phyloP scores from a whole-genome alignment of 306 rosid species.

The Macrotyloma uniflorum region DNA sequence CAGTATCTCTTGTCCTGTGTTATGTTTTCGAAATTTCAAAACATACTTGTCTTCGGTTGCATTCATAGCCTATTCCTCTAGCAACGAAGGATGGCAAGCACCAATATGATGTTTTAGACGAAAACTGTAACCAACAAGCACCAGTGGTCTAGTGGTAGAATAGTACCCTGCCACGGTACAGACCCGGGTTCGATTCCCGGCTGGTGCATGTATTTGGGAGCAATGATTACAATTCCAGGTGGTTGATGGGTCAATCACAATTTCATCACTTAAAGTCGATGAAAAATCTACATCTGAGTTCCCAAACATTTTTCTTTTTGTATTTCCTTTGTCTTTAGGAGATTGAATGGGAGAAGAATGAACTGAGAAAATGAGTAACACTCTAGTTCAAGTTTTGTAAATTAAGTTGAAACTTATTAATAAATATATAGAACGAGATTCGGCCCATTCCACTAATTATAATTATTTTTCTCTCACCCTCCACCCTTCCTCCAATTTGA shows the following conservation, averaged over 20 bases:
- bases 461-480: too few relatives aligned
- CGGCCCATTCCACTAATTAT: too few relatives aligned
- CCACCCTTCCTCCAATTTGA: too few relatives aligned
- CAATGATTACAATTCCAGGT: neutral
- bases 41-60: neutral
- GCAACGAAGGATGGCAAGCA: too few relatives aligned
- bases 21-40: neutral
- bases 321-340: too few relatives aligned
- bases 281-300: neutral
- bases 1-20: neutral
- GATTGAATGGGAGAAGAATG: too few relatives aligned
- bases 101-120: too few relatives aligned
- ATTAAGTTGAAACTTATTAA: too few relatives aligned
- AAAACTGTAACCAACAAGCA: neutral
- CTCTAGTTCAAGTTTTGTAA: too few relatives aligned
- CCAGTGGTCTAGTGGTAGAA: constrained; percentile 99
- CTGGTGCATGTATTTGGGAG: constrained; percentile 44
- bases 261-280: neutral
- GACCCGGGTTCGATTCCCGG: constrained; percentile 91
- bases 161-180: constrained; percentile 88
- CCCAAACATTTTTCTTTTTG: neutral
- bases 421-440: too few relatives aligned
- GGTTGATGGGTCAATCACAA: neutral
- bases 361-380: too few relatives aligned
- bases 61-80: too few relatives aligned